Percentiles rank a stretch among this genome's conserved stretches.
phyloP scores from a whole-genome alignment of 441 rosid species.

The Viola pubescens region DNA sequence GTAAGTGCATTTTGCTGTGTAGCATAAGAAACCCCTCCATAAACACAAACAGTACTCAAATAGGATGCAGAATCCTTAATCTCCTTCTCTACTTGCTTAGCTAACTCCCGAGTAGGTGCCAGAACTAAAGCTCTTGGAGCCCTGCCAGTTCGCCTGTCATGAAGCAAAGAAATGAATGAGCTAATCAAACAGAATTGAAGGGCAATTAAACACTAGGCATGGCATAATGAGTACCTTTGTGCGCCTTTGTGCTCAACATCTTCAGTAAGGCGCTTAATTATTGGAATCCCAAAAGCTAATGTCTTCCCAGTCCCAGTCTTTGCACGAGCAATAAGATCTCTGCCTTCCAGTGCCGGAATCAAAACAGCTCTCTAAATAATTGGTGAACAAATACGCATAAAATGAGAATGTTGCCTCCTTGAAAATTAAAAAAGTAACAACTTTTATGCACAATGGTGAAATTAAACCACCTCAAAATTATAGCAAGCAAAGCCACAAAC shows the following conservation, averaged over 20 bases:
- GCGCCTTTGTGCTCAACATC: conserved; percentile 34
- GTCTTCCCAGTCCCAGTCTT: conserved; percentile 99
- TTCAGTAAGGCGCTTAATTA: conserved; percentile 71
- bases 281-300: conserved; percentile 90
- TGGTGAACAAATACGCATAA: conserved; percentile 1
- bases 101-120: conserved; percentile 88
- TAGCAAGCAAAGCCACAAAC: too few relatives aligned
- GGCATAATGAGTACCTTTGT: conserved; percentile 36
- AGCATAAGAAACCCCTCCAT: conserved; percentile 93
- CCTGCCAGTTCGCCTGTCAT: conserved; percentile 50
- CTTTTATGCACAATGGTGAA: too few relatives aligned
- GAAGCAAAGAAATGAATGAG: conserved; percentile 17
- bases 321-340: conserved; percentile 93
- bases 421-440: too few relatives aligned
- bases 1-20: conserved; percentile 73
- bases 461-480: too few relatives aligned
- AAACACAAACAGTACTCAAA: conserved; percentile 79
- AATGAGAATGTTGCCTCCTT: neutral
- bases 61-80: conserved; percentile 85
- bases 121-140: conserved; percentile 75
- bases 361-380: conserved; percentile 74
- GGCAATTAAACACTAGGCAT: neutral
- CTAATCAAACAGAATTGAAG: conserved; percentile 8
- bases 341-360: conserved; percentile 78
- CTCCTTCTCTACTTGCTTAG: conserved; percentile 96